Base-by-base conservation (phyloP, 2,329 filamentous ascomycete species). In the Ustulina deusta region DNA sequence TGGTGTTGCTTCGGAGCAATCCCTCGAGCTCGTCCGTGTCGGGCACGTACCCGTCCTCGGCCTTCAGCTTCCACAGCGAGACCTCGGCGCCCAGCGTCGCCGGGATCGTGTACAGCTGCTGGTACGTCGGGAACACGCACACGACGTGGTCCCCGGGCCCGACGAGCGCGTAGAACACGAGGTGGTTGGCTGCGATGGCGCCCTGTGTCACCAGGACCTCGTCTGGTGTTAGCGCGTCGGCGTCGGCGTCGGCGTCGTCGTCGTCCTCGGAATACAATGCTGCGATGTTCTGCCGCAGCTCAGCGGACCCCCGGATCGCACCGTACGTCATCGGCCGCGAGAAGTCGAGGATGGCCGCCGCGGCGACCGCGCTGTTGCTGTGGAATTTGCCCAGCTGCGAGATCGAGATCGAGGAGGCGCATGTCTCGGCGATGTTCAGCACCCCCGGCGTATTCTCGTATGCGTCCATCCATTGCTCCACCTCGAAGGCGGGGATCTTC, bases 121-220 rank as follows among this genome's bases (percentile, higher is more conserved):
- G 92, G 74, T 96, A 97, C 0, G 93, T 95, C 13, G 94, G 93
- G 76, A 94, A 93, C 65, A 96, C 91, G 75, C 92, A 96, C 66
- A 97, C 86, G 54, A 95, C 91, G 83, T 97, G 93, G 76, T 97
- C 93, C 0, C 90, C 91, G 0, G 89, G 87, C 0, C 88, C 87
- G 1, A 96, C 77, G 6, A 96, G 83, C 0, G 90, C 84, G 78
- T 94, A 94, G 7, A 96, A 85, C 2, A 90, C 81, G n/a, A 96
- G 81, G 73, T 93, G 93, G 76, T 97, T 97, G n/a, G 93, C 93
- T 6, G 88, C 85, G 58, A 97, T 97, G 15, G 93, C 93, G 10
- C 94, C 94, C 34, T 91, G 88, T 0, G 92, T 93, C 66, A 95
- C 89, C 61, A 97, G 79, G 46, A 97, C 85, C 73, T 91, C 89